Percentiles rank a stretch among this genome's conserved stretches.
These are phyloP conservation scores for Metschnikowia santaceciliae DNA, from an alignment of 805 yeast species.

Conservation along the genomic window DNA sequence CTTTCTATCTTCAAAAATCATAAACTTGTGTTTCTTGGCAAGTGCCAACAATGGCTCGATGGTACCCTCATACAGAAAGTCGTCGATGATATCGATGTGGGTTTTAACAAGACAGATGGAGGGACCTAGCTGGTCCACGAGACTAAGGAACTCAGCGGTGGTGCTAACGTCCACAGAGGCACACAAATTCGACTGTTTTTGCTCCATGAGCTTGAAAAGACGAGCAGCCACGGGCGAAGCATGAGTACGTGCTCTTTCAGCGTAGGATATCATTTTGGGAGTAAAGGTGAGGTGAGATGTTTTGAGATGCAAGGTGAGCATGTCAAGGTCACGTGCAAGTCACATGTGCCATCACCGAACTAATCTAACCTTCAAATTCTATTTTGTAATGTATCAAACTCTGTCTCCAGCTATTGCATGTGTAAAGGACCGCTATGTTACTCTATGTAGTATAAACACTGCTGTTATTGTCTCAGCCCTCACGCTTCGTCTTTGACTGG, in stretches of 20 bases:
- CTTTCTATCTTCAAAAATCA: conserved; percentile 95
- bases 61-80: conserved; percentile 78
- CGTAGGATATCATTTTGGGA: conserved; percentile 38
- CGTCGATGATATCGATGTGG: conserved; percentile 89
- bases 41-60: conserved; percentile 68
- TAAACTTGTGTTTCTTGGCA: conserved; percentile 76
- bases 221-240: conserved; percentile 76
- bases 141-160: conserved; percentile 65
- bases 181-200: conserved; percentile 83
- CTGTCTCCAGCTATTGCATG: no score
- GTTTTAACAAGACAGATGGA: conserved; percentile 89
- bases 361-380: no score
- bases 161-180: conserved; percentile 90
- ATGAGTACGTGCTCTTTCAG: conserved; percentile 66
- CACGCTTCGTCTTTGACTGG: no score
- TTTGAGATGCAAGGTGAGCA: no score
- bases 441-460: no score
- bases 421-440: no score
- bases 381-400: no score
- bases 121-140: conserved; percentile 84
- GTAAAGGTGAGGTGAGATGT: no score
- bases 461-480: no score
- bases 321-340: background rate
- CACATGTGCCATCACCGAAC: no score
- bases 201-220: conserved; percentile 68